Conservation (phyloP, 441 rosid genomes). For the Breynia disticha region DNA sequence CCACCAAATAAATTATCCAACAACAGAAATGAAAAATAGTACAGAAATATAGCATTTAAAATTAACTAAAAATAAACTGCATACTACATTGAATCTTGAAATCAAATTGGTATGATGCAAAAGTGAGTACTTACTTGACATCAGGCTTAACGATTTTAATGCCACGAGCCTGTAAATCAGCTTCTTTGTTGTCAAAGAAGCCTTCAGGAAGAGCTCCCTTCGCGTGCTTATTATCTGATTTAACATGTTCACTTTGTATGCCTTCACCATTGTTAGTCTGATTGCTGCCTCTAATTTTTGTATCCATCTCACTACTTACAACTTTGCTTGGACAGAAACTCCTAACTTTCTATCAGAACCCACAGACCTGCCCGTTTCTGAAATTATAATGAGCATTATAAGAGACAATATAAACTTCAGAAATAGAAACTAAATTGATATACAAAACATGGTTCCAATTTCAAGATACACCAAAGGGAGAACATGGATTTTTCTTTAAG, state of each 20-base stretch:
- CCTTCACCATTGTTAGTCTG: constrained; percentile 24
- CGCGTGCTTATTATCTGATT: constrained; percentile 33
- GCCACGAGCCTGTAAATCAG: constrained; percentile 94
- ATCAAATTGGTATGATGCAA: too few relatives aligned
- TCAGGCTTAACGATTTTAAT: constrained; percentile 82
- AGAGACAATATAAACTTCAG: too few relatives aligned
- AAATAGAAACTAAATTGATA: too few relatives aligned
- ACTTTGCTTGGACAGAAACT: constrained; percentile 17
- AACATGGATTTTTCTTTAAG: background rate
- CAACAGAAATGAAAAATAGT: too few relatives aligned
- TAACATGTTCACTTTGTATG: constrained; percentile 17
- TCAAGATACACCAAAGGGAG: background rate
- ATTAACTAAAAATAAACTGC: too few relatives aligned
- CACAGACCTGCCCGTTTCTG: constrained; percentile 17
- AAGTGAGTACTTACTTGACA: constrained; percentile 54
- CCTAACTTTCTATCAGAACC: constrained; percentile 20
- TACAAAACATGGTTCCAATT: background rate
- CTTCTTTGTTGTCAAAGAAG: constrained; percentile 88
- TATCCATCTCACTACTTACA: constrained; percentile 24
- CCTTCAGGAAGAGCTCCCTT: constrained; percentile 83
- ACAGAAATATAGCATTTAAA: too few relatives aligned
- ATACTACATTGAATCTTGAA: too few relatives aligned
- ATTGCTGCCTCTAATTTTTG: constrained; percentile 12
- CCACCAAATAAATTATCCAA: too few relatives aligned
- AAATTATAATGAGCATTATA: background rate